Conservation (phyloP, 164 flowering plant species). For the Kingdonia uniflora region DNA sequence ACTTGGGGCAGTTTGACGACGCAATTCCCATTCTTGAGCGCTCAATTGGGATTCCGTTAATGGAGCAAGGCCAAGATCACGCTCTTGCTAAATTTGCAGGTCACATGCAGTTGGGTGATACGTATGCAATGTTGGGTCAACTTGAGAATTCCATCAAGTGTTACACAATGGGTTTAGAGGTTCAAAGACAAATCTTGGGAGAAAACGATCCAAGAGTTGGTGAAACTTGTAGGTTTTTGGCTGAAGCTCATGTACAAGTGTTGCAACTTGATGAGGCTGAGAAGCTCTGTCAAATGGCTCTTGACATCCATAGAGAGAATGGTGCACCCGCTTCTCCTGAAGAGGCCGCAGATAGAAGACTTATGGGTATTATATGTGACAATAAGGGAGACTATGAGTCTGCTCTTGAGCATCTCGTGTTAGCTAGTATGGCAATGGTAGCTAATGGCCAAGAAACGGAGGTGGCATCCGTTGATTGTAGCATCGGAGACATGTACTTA, state of each 20-base stretch:
- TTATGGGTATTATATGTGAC: slow-evolving; percentile 94
- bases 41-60: slow-evolving; percentile 63
- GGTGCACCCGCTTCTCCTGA: slow-evolving; percentile 67
- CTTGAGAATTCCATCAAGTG: slow-evolving; percentile 66
- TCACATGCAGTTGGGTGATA: slow-evolving; percentile 93
- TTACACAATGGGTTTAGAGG: slow-evolving; percentile 59
- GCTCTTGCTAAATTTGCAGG: slow-evolving; percentile 95
- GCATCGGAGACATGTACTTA: slow-evolving; percentile 88
- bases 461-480: slow-evolving; percentile 76
- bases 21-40: slow-evolving; percentile 78
- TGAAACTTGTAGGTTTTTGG: slow-evolving; percentile 88
- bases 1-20: slow-evolving; percentile 59
- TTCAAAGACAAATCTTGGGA: slow-evolving; percentile 68
- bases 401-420: slow-evolving; percentile 91
- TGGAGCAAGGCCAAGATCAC: slow-evolving; percentile 73
- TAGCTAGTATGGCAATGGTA: slow-evolving; percentile 91
- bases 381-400: slow-evolving; percentile 83
- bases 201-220: slow-evolving; percentile 83
- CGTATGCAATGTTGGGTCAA: slow-evolving; percentile 81
- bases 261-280: slow-evolving; percentile 89
- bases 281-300: slow-evolving; percentile 67
- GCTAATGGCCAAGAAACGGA: slow-evolving; percentile 77
- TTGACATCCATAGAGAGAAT: slow-evolving; percentile 71
- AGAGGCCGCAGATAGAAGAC: slow-evolving; percentile 92
- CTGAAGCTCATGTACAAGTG: slow-evolving; percentile 89